phyloP scores from a whole-genome alignment of 768 basidiomycete species.

The Podaxis sp. region DNA sequence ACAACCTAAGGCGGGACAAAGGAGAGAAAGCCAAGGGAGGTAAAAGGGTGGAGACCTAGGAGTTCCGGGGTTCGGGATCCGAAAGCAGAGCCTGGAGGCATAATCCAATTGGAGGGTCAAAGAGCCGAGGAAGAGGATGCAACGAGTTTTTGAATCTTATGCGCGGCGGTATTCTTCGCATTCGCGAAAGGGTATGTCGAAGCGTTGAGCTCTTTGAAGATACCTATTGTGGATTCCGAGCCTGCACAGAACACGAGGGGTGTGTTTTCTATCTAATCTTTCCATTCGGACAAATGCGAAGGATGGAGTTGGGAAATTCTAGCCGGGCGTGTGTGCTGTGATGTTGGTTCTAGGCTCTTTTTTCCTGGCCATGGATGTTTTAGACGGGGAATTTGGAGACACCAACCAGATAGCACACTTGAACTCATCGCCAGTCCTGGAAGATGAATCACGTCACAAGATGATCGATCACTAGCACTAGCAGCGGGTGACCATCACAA shows the following conservation, averaged over 20 bases:
- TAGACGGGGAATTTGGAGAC: no score
- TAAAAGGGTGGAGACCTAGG: neutral
- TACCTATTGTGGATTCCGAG: slow-evolving; percentile 15
- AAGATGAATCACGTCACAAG: slow-evolving; percentile 3
- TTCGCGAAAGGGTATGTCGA: neutral
- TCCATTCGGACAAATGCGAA: slow-evolving; percentile 15
- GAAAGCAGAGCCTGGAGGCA: neutral
- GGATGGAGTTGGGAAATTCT: neutral
- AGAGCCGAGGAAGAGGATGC: neutral
- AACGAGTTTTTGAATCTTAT: neutral
- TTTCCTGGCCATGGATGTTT: no score
- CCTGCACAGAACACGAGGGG: neutral
- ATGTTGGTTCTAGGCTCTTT: neutral
- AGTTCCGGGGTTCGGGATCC: neutral
- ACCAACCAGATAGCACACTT: no score
- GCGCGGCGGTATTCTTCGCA: neutral
- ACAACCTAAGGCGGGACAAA: neutral
- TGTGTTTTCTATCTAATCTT: slow-evolving; percentile 12
- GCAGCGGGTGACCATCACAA: neutral
- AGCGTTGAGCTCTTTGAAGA: slow-evolving; percentile 11
- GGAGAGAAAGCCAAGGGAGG: neutral
- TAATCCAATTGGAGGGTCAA: neutral
- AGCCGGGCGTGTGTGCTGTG: neutral
- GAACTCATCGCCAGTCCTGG: neutral
- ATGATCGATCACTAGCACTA: neutral